Evolutionary conservation across 805 yeast species (phyloP).

Genomic region (Saccharomycopsis microspora): DNA sequence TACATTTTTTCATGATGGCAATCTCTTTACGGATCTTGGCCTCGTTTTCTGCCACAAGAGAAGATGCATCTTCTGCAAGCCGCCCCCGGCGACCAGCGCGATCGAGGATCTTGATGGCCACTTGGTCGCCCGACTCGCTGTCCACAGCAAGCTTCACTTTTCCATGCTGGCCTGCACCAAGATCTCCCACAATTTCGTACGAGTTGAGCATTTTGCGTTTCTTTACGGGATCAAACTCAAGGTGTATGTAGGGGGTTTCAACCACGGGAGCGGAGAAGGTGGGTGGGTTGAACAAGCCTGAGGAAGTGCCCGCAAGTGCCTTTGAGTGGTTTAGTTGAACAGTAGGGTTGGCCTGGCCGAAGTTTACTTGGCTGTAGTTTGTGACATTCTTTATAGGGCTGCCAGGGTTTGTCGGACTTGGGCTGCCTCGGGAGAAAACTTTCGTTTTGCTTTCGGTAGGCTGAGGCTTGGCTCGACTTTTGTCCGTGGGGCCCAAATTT

Average conservation of each 20-base stretch:
- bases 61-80: slow-evolving; percentile 41
- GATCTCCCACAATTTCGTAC: slow-evolving; percentile 76
- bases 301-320: neutral
- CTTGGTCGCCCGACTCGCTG: slow-evolving; percentile 45
- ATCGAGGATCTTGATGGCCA: slow-evolving; percentile 91
- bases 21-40: slow-evolving; percentile 69
- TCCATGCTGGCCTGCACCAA: slow-evolving; percentile 98
- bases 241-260: slow-evolving; percentile 59
- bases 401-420: too few relatives aligned
- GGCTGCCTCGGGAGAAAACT: too few relatives aligned
- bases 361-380: too few relatives aligned
- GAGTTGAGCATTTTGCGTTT: slow-evolving; percentile 76
- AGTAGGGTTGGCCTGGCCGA: too few relatives aligned
- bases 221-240: slow-evolving; percentile 83
- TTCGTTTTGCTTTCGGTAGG: too few relatives aligned
- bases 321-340: neutral
- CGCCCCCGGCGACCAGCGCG: slow-evolving; percentile 39
- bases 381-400: too few relatives aligned
- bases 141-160: slow-evolving; percentile 87
- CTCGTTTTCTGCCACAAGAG: slow-evolving; percentile 39
- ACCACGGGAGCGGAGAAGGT: neutral
- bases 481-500: too few relatives aligned
- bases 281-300: neutral
- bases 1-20: slow-evolving; percentile 85
- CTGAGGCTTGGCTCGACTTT: too few relatives aligned